Evolutionary conservation across 805 yeast species (phyloP), one percentile per base, ranked within the genome.

Genomic region (Saturnispora serradocipensis): DNA sequence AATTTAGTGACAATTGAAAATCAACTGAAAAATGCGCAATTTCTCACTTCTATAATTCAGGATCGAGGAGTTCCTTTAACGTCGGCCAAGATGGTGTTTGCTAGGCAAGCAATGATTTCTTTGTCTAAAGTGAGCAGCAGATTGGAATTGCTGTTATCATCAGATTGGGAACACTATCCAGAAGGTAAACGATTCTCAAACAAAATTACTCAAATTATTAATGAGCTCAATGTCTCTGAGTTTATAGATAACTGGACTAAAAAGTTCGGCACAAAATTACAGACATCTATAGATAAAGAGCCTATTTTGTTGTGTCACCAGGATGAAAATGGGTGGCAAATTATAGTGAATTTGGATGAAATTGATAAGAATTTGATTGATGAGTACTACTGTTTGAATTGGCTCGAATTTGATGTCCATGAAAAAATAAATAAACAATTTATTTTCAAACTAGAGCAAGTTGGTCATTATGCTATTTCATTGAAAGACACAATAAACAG

Each of bases 141-240:
- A 30, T 64, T 83, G 7, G 79, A 76, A 43, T 63, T 72, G 11
- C 71, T 83, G 4, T 66, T 84, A 7, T 86, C 89, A 0, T 60
- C 70, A 16, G 79, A 80, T 7, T 84, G 90, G 90, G 67, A 64
- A 20, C 66, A 72, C 9, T 80, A 78, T 53, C 76, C 82, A 2
- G 88, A 82, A 49, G 97, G 96, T 0, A 75, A 73, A 49, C 77
- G 75, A 54, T 75, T 91, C 1, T 69, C 75, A 10, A 63, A 69
- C 1, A 86, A 80, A 53, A 72, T 78, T 24, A 57, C 62, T 2
- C 64, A 69, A 0, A 69, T 86, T 46, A 59, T 70, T n/a, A 65
- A 69, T 24, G 76, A 73, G 46, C 64, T 81, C 10, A 70, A 82
- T 46, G 61, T 79, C 0, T 65, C 72, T 27, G 53, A 50, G 0